Percentiles rank a stretch among this genome's conserved stretches.
Conservation (phyloP, 768 basidiomycete genomes). For the Tephrocybe sp. region DNA sequence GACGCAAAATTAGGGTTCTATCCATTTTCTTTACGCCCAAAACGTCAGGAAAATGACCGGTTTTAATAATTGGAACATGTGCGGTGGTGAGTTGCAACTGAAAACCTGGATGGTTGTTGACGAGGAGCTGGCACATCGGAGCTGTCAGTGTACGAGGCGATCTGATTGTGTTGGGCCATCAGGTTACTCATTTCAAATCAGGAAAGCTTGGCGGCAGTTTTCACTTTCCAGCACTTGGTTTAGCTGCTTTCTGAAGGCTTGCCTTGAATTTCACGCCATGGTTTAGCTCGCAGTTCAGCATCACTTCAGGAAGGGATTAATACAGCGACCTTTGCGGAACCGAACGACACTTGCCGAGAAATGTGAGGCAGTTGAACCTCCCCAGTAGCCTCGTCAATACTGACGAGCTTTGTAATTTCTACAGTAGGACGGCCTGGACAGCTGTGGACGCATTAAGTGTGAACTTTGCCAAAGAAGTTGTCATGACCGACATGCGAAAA, state of each 20-base stretch:
- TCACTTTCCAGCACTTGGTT: not conserved
- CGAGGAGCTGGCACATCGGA: too few species aligned
- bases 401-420: conserved; percentile 62
- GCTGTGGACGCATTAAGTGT: conserved; percentile 32
- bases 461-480: not conserved
- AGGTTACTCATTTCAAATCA: too few species aligned
- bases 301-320: conserved; percentile 18
- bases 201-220: too few species aligned
- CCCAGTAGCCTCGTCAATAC: conserved; percentile 43
- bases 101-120: too few species aligned
- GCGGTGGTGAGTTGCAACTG: too few species aligned
- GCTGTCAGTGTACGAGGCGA: too few species aligned
- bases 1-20: too few species aligned
- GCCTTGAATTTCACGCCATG: conserved; percentile 19
- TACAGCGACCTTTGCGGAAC: not conserved
- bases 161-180: too few species aligned
- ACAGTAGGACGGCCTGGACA: conserved; percentile 64
- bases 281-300: conserved; percentile 19
- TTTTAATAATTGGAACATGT: too few species aligned
- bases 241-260: not conserved
- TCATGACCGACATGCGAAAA: conserved; percentile 58
- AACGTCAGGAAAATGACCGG: too few species aligned
- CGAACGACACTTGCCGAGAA: conserved; percentile 32
- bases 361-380: conserved; percentile 48
- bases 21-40: too few species aligned